A percentile compares a stretch with the other conserved stretches of the same genome.
Conservation (phyloP, 306 rosid genomes). For the Gleditsia sinensis region DNA sequence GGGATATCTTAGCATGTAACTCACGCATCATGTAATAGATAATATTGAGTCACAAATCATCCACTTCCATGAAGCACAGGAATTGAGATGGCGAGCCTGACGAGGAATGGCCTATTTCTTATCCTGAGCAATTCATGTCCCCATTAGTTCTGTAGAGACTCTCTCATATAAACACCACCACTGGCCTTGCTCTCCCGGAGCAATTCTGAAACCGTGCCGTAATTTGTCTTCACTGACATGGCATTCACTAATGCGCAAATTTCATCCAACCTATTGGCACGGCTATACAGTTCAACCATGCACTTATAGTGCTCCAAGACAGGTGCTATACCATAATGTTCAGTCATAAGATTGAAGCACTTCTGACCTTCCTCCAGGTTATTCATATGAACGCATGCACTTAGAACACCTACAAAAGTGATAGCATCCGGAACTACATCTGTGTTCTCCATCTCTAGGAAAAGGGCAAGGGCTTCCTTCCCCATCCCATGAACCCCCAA, state of each 20-base stretch:
- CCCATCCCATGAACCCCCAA: constrained; percentile 74
- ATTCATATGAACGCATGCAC: constrained; percentile 39
- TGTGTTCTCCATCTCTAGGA: constrained; percentile 49
- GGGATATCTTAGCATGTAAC: neutral
- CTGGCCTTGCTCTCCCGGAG: constrained; percentile 34
- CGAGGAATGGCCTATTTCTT: constrained; percentile 23
- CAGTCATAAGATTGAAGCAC: constrained; percentile 54
- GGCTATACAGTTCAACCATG: constrained; percentile 56
- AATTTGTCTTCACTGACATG: constrained; percentile 9
- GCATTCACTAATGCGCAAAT: neutral
- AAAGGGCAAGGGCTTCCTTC: constrained; percentile 50
- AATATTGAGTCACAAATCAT: neutral
- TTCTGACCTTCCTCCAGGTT: constrained; percentile 35
- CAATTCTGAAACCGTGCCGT: constrained; percentile 39
- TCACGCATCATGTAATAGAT: neutral
- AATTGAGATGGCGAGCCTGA: neutral
- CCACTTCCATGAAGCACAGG: constrained; percentile 8
- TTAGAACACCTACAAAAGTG: constrained; percentile 49
- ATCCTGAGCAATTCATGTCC: constrained; percentile 18
- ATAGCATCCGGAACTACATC: constrained; percentile 43
- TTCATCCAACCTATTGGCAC: constrained; percentile 37
- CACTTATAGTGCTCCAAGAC: constrained; percentile 56
- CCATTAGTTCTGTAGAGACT: neutral
- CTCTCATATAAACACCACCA: constrained; percentile 23
- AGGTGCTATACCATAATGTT: constrained; percentile 54